Base-by-base conservation (phyloP, 257 asterid species). In the Asclepias syriaca region DNA sequence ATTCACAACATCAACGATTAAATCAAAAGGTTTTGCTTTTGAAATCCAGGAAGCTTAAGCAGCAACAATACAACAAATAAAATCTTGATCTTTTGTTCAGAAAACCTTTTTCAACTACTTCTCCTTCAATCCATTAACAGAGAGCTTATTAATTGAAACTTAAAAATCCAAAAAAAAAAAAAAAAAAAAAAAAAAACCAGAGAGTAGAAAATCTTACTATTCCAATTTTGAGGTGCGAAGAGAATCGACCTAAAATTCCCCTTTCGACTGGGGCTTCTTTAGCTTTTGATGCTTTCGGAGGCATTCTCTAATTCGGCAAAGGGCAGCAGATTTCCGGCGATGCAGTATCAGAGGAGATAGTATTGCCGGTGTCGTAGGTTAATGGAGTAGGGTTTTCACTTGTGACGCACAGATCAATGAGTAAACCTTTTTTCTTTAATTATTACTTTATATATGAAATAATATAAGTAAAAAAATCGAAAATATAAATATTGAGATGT, bases 171-270 rank as follows among this genome's bases (percentile, higher is more conserved):
- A 21, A 61, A 39, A 43, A 70, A 45, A n/a, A 43, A 70, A 45
- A n/a, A 24, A 56, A 37, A 45, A 53, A 53, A 14, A 2, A 18
- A 3, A 4, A 3, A 54, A 29, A 29, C 34, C 0, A 29, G 34
- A 29, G 34, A 29, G 34, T 64, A 14, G 48, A 49, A 40, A 68
- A 67, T 66, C 89, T 82, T 79, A 94, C 99, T 53, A 94, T 94
- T 87, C 99, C 99, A 65, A 94, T 89, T 78, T 94, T 94, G 75
- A 94, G 94, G 69, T 94, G 97, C 58, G 99, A 94, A 37, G 99
- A 94, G 83, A 94, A 94, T 29, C 97, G 95, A 70, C 99, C 97
- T 24, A 94, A 91, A 66, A 91, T 94, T 6, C 97, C 89, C 86
- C 92, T 85, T 77, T 94, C 99, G 2, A 81, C 86, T 2, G 93